Conservation (phyloP, 768 basidiomycete species). For the Russula foetens region DNA sequence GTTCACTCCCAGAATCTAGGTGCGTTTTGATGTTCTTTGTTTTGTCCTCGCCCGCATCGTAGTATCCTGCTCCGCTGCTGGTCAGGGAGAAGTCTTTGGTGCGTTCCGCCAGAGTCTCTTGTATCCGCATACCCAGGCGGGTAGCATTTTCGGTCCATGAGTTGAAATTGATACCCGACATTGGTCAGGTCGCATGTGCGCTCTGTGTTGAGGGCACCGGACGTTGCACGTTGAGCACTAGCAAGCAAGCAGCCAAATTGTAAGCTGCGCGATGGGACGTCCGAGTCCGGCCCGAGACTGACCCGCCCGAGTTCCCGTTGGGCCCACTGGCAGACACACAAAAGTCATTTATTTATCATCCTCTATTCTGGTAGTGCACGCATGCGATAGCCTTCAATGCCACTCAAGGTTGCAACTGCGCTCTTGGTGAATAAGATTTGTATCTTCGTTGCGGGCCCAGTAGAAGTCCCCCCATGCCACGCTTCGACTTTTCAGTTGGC, state of each 20-base stretch:
- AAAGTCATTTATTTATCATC: not conserved
- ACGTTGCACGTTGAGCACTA: too few relatives aligned
- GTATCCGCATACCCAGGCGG: constrained; percentile 72
- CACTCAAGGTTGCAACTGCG: too few relatives aligned
- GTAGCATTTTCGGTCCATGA: constrained; percentile 74
- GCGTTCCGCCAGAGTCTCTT: constrained; percentile 75
- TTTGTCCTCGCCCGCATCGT: constrained; percentile 74
- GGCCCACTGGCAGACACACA: not conserved
- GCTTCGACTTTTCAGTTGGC: not conserved
- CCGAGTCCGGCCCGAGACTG: not conserved
- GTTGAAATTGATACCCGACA: constrained; percentile 28
- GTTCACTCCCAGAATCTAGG: constrained; percentile 80
- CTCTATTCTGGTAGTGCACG: too few relatives aligned
- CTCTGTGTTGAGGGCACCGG: too few relatives aligned
- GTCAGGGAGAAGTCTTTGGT: constrained; percentile 62
- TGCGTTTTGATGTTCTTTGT: constrained; percentile 76
- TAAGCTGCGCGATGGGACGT: not conserved
- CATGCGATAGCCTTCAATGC: too few relatives aligned
- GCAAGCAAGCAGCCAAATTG: not conserved
- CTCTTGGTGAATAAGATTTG: too few relatives aligned
- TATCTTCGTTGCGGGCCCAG: too few relatives aligned
- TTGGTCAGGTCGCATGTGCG: constrained; percentile 7
- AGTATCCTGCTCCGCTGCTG: constrained; percentile 48
- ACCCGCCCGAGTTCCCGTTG: too few relatives aligned
- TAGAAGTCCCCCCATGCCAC: too few relatives aligned